Evolutionary conservation across 768 basidiomycete genomes (phyloP), one percentile per base, ranked within the genome.

Genomic region (Hericium rajendrae): DNA sequence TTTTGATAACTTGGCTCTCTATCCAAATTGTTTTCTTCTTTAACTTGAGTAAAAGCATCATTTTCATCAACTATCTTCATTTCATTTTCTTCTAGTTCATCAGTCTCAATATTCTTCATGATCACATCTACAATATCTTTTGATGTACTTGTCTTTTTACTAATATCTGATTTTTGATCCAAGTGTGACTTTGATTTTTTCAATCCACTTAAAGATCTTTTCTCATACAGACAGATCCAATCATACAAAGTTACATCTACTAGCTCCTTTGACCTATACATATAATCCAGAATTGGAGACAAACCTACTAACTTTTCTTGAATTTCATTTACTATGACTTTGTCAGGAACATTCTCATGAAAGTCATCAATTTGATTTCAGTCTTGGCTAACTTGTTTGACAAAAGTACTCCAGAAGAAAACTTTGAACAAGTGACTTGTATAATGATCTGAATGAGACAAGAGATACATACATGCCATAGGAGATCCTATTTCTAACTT

Each of bases 401-500:
- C 66, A 67, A 58, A 76, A 9, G 50, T 50, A 46, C 60, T 53
- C 74, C 73, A 77, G 53, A 60, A 71, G 28, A 73, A 68, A 5
- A 62, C 39, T 1, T 65, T 58, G 62, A 75, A 76, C 12, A 38
- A 62, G 57, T 73, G 69, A 54, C 64, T 69, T 0, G 72, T 74
- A 53, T 75, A 75, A 20, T 73, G 72, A 57, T 76, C 75, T 16
- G 71, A 71, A 53, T 71, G 61, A 6, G 64, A 67, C 10, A 74
- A 55, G 0, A 74, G 51, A 50, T 74, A 74, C 59, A 72, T 59
- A 11, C 59, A 67, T 0, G 68, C 69, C 67, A 75, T 70, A 0
- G 74, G 74, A 16, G 65, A 66, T 0, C 74, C 74, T 11, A 75
- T 67, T 58, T 75, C 73, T 16, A 65, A 22, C 57, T 72, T 73